Evolutionary conservation across 1,284 basidiomycete species (phyloP).

Genomic region (Moesziomyces globuligerus): DNA sequence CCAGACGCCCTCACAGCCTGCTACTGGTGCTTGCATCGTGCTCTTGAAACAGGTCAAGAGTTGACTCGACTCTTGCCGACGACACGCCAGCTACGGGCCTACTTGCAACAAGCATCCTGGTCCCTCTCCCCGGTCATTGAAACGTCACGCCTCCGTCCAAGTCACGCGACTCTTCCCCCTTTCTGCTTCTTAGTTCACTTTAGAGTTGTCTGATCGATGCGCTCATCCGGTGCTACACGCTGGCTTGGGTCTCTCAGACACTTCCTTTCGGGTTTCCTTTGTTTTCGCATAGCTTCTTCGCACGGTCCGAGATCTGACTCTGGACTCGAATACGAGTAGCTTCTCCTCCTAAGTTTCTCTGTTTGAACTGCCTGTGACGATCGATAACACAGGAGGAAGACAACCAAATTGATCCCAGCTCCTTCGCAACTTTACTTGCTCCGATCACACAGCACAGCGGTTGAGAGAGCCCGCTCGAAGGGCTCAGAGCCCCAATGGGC

Average conservation of each 20-base stretch:
- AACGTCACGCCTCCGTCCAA: background rate
- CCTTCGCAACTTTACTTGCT: no score
- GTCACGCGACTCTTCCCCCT: background rate
- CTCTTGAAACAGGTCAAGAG: background rate
- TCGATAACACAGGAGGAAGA: no score
- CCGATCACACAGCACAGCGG: no score
- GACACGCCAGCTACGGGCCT: background rate
- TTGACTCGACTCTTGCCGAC: background rate
- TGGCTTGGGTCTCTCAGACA: constrained; percentile 5
- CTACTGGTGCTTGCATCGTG: background rate
- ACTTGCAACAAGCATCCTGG: constrained; percentile 1
- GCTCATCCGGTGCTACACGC: constrained; percentile 3
- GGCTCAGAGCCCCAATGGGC: no score
- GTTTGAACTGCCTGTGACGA: no score
- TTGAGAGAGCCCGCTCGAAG: no score
- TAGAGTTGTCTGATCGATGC: constrained; percentile 5
- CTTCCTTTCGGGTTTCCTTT: background rate
- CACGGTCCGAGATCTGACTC: background rate
- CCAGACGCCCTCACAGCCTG: background rate
- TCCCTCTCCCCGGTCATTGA: background rate
- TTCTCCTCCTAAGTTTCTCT: background rate
- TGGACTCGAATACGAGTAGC: background rate
- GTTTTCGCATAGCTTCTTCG: background rate
- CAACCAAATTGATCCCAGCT: no score
- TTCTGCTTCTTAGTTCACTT: constrained; percentile 2